A percentile compares a stretch with the other conserved stretches of the same genome.
These are phyloP conservation scores for Solanum hybrid DNA, from an alignment of 305 asterid genomes.

Conservation along the genomic window DNA sequence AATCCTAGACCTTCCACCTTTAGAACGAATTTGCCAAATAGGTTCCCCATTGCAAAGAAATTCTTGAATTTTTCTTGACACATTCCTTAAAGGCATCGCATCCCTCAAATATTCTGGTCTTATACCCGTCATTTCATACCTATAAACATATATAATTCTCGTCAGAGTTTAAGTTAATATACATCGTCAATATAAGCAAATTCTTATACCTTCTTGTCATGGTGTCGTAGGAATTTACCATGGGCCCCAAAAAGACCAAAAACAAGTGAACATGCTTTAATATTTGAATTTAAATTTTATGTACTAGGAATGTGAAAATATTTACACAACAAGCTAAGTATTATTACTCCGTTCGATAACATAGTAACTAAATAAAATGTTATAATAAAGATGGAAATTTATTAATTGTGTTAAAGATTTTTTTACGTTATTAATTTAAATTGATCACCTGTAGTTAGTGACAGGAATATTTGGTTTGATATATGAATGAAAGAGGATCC, in stretches of 20 bases:
- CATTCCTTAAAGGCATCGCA: constrained; percentile 64
- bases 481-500: constrained; percentile 59
- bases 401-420: neutral
- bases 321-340: neutral
- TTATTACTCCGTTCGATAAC: neutral
- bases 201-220: neutral
- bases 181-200: neutral
- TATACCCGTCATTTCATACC: constrained; percentile 84
- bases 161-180: neutral
- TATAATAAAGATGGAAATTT: no score
- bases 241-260: neutral
- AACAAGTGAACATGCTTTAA: neutral
- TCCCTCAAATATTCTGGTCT: constrained; percentile 68
- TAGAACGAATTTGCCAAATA: constrained; percentile 74
- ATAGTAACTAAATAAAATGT: neutral
- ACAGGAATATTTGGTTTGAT: constrained; percentile 71
- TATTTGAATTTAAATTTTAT: neutral
- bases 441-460: constrained; percentile 55
- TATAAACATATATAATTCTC: constrained; percentile 15
- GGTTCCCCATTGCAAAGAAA: constrained; percentile 87
- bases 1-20: constrained; percentile 68
- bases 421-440: neutral
- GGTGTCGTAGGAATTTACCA: neutral
- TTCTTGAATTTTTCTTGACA: constrained; percentile 72
- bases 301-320: neutral